Evolutionary conservation across 192 early-diverging fungal genomes (phyloP), one percentile per base, ranked within the genome.

Genomic region (Dimargaris cristalligena): DNA sequence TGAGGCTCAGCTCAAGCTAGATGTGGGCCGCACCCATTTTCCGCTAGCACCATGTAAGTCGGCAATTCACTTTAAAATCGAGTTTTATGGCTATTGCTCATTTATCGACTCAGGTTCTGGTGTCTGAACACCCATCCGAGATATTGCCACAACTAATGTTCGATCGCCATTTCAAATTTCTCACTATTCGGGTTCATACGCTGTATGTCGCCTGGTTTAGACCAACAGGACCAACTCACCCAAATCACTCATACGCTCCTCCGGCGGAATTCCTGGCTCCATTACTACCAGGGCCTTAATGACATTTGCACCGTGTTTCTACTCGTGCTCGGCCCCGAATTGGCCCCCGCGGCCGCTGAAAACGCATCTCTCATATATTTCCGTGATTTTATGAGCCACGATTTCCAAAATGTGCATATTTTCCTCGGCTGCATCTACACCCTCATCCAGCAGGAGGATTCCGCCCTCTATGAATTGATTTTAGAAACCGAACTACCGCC

Each of bases 261-360:
- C 2, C 54, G 54, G 34, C 54, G 54, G 1, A 20, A 56, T 2
- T 18, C 54, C 31, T 56, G 54, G 54, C 56, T 74, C 4, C 65
- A 63, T 38, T 74, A 70, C 59, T 74, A 70, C 51, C 72, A 70
- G 58, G 71, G 71, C 22, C 68, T 62, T 51, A 67, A 73, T 33
- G 71, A 73, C 44, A 59, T 73, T 10, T 65, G 65, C 16, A 44
- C 65, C 34, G 52, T 69, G 9, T 54, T 69, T 18, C 61, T 69
- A 4, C 58, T 67, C 13, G 60, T 60, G 26, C 54, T 73, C 30
- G 60, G 59, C 18, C 44, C 56, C n/a, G 6, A 44, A 9, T 32
- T 51, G 23, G 62, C 60, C 25, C 33, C 48, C 34, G 11, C 20
- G 35, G 45, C 51, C 18, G 11, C 54, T 2, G 50, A 66, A n/a